Percentiles rank a stretch among this genome's conserved stretches.
phyloP scores from a whole-genome alignment of 805 yeast species.

The Myxozyma kluyveri region DNA sequence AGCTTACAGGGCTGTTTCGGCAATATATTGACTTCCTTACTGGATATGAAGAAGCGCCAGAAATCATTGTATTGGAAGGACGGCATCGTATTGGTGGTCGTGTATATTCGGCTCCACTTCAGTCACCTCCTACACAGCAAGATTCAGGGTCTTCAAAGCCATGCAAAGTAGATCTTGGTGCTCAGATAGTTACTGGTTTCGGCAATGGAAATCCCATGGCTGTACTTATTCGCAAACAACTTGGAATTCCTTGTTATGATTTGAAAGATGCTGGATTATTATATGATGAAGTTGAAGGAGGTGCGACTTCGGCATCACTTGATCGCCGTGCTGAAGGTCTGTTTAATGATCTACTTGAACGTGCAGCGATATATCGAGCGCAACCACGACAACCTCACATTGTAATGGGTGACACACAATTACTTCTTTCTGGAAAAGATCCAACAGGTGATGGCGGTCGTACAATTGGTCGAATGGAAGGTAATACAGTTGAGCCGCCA shows the following conservation, averaged over 20 bases:
- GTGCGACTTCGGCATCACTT: slow-evolving; percentile 33
- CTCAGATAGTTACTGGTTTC: slow-evolving; percentile 41
- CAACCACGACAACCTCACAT: slow-evolving; percentile 34
- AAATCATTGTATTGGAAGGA: slow-evolving; percentile 42
- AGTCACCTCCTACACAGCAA: neutral
- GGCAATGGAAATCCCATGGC: slow-evolving; percentile 45
- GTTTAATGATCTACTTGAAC: slow-evolving; percentile 40
- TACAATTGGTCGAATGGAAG: slow-evolving; percentile 43
- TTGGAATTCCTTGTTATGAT: slow-evolving; percentile 42
- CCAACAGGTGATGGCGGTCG: slow-evolving; percentile 38
- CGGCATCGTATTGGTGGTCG: slow-evolving; percentile 46
- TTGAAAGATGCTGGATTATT: slow-evolving; percentile 37
- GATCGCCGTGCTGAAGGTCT: slow-evolving; percentile 39
- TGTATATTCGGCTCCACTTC: slow-evolving; percentile 39
- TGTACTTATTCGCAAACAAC: slow-evolving; percentile 42
- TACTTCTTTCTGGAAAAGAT: slow-evolving; percentile 41
- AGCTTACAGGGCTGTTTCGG: slow-evolving; percentile 64
- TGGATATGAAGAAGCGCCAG: slow-evolving; percentile 43
- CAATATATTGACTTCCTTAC: slow-evolving; percentile 38
- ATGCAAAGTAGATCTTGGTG: slow-evolving; percentile 42
- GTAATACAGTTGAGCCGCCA: slow-evolving; percentile 35
- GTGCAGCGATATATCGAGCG: slow-evolving; percentile 39
- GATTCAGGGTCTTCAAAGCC: neutral
- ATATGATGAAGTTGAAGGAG: slow-evolving; percentile 39
- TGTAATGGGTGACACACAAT: slow-evolving; percentile 40